phyloP scores from a whole-genome alignment of 352 stramenopile species.

The Albugo candida region DNA sequence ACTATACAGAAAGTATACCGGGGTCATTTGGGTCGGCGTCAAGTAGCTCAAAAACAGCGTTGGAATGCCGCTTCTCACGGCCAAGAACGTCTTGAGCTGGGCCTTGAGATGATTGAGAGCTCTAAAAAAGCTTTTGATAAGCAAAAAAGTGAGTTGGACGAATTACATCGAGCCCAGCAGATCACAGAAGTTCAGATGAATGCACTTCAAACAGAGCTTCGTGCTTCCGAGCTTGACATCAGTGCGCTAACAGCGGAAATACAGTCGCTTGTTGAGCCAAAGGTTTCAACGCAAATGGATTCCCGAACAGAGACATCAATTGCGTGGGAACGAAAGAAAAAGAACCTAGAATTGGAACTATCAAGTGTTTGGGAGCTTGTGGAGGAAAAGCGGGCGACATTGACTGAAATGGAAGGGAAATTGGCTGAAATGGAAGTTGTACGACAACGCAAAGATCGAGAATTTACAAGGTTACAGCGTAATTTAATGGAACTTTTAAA shows the following conservation, averaged over 20 bases:
- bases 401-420: slow-evolving; percentile 66
- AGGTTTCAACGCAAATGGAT: slow-evolving; percentile 16
- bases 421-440: slow-evolving; percentile 86
- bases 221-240: slow-evolving; percentile 81
- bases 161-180: slow-evolving; percentile 81
- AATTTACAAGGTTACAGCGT: slow-evolving; percentile 82
- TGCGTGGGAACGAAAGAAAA: slow-evolving; percentile 82
- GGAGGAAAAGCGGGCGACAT: slow-evolving; percentile 63
- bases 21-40: slow-evolving; percentile 52
- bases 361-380: slow-evolving; percentile 80
- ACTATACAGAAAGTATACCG: slow-evolving; percentile 85
- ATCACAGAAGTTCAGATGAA: slow-evolving; percentile 74
- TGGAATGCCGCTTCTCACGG: slow-evolving; percentile 79
- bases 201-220: slow-evolving; percentile 78
- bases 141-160: slow-evolving; percentile 85
- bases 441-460: slow-evolving; percentile 80
- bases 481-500: slow-evolving; percentile 87
- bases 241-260: slow-evolving; percentile 79
- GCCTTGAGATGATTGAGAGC: slow-evolving; percentile 82
- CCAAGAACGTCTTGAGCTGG: slow-evolving; percentile 76
- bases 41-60: slow-evolving; percentile 41
- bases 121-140: slow-evolving; percentile 84
- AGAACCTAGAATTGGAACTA: slow-evolving; percentile 84
- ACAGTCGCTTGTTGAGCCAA: slow-evolving; percentile 8
- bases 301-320: slow-evolving; percentile 44